Evolutionary conservation across 2,329 filamentous ascomycete species (phyloP).

Genomic region (Akanthomyces uredinophilus): DNA sequence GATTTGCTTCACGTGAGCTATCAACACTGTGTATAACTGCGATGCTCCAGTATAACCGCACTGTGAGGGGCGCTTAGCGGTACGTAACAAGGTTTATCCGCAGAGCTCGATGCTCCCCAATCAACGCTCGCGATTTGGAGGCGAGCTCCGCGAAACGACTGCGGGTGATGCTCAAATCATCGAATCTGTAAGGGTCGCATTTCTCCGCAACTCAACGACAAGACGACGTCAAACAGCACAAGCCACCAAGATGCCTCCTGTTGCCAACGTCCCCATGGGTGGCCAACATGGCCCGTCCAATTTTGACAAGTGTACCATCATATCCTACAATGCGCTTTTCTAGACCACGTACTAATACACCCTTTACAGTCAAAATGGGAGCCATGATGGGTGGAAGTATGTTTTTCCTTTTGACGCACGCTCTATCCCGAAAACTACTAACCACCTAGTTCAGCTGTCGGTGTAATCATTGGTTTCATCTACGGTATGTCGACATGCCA

Average conservation of each 20-base stretch:
- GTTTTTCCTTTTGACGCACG: constrained; percentile 32
- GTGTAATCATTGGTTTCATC: constrained; percentile 95
- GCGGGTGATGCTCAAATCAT: not conserved
- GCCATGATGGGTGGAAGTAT: constrained; percentile 97
- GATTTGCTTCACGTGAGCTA: constrained; percentile 30
- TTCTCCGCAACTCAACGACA: not conserved
- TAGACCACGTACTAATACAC: constrained; percentile 17
- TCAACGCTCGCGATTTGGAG: constrained; percentile 1
- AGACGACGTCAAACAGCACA: not conserved
- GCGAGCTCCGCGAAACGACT: not conserved
- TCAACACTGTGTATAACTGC: constrained; percentile 22
- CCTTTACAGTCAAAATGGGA: constrained; percentile 81
- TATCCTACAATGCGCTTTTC: not conserved
- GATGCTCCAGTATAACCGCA: constrained; percentile 9
- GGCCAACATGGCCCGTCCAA: constrained; percentile 46
- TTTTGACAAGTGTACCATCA: constrained; percentile 48
- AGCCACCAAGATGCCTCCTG: constrained; percentile 34
- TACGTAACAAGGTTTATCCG: constrained; percentile 27
- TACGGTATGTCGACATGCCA: constrained; percentile 58
- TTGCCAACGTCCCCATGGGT: constrained; percentile 32
- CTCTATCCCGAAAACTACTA: constrained; percentile 26
- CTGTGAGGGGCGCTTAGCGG: constrained; percentile 24
- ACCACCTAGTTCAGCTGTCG: constrained; percentile 62
- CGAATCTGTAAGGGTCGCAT: not conserved
- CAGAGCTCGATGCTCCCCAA: constrained; percentile 7